These are phyloP conservation scores for Kazachstania africana DNA, from an alignment of 805 yeast genomes.

Conservation along the genomic window DNA sequence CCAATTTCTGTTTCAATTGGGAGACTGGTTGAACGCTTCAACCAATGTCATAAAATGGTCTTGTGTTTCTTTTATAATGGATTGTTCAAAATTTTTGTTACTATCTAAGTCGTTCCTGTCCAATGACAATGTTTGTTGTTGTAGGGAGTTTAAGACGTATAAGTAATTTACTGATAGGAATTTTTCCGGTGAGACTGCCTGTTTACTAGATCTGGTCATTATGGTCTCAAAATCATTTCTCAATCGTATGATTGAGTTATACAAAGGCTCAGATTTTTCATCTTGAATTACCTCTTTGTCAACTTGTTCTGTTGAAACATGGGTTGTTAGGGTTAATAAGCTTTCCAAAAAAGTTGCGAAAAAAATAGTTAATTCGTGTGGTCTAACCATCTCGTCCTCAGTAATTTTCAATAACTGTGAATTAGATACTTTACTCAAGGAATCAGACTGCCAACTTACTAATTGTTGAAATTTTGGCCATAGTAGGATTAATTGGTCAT, in stretches of 20 bases:
- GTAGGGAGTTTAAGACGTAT: conserved; percentile 22
- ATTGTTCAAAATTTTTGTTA: conserved; percentile 3
- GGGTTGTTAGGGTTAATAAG: conserved; percentile 43
- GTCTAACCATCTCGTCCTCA: conserved; percentile 28
- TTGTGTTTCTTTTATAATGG: conserved; percentile 23
- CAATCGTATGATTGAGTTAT: conserved; percentile 53
- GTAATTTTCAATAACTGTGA: conserved; percentile 11
- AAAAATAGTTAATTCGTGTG: conserved; percentile 64
- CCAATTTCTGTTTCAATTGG: no score
- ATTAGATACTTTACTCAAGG: conserved; percentile 41
- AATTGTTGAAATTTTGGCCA: conserved; percentile 83
- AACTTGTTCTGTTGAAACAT: conserved; percentile 10
- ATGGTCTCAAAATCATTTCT: conserved; percentile 72
- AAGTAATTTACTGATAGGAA: conserved; percentile 51
- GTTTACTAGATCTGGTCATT: conserved; percentile 54
- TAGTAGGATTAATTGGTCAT: conserved; percentile 48
- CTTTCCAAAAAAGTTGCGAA: conserved; percentile 66
- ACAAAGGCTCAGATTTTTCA: conserved; percentile 51
- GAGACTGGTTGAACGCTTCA: conserved; percentile 20
- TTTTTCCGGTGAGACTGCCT: conserved; percentile 42
- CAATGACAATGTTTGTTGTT: conserved; percentile 11
- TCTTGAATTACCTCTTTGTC: neutral
- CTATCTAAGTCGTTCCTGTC: conserved; percentile 1
- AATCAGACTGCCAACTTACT: conserved; percentile 67
- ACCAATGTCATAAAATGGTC: conserved; percentile 21